phyloP scores from a whole-genome alignment of 2,329 filamentous ascomycete species.

The Fusarium kyushuense region DNA sequence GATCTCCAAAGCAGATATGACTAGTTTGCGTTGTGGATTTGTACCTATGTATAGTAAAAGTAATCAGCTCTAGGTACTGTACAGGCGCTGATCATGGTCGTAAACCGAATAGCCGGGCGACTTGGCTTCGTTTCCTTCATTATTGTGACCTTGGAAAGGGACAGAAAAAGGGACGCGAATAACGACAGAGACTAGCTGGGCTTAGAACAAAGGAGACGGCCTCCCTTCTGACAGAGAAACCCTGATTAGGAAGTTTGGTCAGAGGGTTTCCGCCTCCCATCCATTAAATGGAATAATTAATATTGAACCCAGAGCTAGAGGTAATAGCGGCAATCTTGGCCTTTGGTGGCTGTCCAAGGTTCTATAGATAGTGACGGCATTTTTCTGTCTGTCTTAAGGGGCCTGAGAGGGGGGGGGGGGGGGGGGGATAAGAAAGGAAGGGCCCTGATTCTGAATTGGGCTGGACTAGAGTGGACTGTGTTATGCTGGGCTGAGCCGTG shows the following conservation, averaged over 20 bases:
- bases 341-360: conserved; percentile 35
- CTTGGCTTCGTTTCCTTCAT: not conserved
- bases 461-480: conserved; percentile 2
- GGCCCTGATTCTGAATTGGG: conserved; percentile 5
- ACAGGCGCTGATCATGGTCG: conserved; percentile 22
- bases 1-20: conserved; percentile 31
- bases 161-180: not conserved
- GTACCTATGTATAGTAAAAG: not conserved
- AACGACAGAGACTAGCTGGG: conserved; percentile 9
- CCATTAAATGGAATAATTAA: conserved; percentile 12
- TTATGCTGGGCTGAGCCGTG: conserved; percentile 2
- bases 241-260: conserved; percentile 12
- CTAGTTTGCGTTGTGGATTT: conserved; percentile 7
- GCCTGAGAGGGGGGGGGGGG: not conserved
- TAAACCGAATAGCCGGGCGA: conserved; percentile 27
- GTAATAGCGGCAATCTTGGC: conserved; percentile 42
- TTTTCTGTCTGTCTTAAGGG: conserved; percentile 1
- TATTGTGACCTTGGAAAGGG: conserved; percentile 11
- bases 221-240: conserved; percentile 13
- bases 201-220: conserved; percentile 15
- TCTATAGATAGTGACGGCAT: conserved; percentile 44
- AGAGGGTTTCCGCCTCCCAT: conserved; percentile 11
- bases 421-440: conserved; percentile 4
- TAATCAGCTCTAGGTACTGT: not conserved
- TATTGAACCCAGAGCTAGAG: conserved; percentile 24